Base-by-base conservation (phyloP, 768 basidiomycete species). In the Lanmaoa rubissima region DNA sequence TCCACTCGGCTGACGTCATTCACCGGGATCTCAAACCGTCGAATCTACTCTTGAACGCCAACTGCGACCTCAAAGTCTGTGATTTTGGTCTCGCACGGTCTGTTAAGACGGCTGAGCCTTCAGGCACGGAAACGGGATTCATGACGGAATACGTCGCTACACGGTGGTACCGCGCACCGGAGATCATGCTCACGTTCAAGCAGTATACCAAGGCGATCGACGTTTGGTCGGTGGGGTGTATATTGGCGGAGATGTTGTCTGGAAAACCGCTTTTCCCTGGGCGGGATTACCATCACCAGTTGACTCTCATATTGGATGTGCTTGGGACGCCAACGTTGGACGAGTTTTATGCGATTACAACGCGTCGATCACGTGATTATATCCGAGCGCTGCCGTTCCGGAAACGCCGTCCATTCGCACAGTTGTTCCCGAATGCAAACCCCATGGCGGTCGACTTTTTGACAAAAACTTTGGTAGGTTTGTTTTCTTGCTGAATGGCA, bases 101-200 rank as follows among this genome's bases (percentile, higher is more conserved):
- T 11, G 89, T 92, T 41, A 89, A 83, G 74, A 92, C 90, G 5
- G 90, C 90, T 5, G 89, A 91, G 69, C 88, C 89, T 0, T 88
- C 86, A 14, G 90, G 89, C 24, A 91, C 88, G 8, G 89, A 91
- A 64, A 90, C 82, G 7, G 87, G 87, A 6, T 94, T 94, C 76
- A 94, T 95, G 93, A 96, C 93, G 2, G 92, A 94, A 85, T 96
- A 95, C 67, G 97, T 99, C 48, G 96, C 97, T 2, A 98, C 97
- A 26, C 81, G 97, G 64, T 99, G 97, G 97, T 99, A 98, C 69
- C 86, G 97, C 38, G 97, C 97, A 0, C 97, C 97, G 0, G 97
- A 99, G 72, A 95, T 99, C 76, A 99, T 99, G 97, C 81, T 99
- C 50, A 97, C 94, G 11, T 98, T 98, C 81, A 96, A 97, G 71